phyloP scores from a whole-genome alignment of 2,329 filamentous ascomycete genomes.

The Diaporthe ilicicola region DNA sequence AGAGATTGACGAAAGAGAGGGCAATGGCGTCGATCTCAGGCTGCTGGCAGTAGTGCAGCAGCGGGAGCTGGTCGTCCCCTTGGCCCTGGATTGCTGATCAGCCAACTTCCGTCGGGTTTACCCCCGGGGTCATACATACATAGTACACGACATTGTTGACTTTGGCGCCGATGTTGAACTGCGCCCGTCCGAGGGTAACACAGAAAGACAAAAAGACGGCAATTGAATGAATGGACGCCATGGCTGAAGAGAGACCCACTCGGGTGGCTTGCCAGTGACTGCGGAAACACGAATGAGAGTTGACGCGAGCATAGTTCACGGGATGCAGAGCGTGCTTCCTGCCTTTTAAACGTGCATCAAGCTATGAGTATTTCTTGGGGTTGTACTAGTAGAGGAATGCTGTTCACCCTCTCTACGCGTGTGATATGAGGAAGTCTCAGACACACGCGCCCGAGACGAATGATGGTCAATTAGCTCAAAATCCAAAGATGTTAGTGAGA shows the following conservation, averaged over 20 bases:
- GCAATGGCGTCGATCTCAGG: constrained; percentile 52
- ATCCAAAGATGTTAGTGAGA: neutral
- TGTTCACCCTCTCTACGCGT: neutral
- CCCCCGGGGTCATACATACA: constrained; percentile 40
- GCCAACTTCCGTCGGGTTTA: neutral
- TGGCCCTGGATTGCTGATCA: constrained; percentile 44
- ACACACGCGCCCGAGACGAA: neutral
- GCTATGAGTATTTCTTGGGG: neutral
- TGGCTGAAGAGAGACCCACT: constrained; percentile 18
- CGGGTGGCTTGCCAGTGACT: constrained; percentile 22
- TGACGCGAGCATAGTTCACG: neutral
- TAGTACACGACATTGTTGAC: constrained; percentile 54
- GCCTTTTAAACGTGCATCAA: neutral
- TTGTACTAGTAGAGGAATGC: neutral
- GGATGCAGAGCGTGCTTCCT: neutral
- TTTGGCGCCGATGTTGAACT: constrained; percentile 44
- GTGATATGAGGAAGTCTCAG: constrained; percentile 11
- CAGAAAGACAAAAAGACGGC: neutral
- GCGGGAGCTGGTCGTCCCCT: constrained; percentile 47
- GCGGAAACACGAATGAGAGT: constrained; percentile 3
- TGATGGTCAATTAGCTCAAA: neutral
- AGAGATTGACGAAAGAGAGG: constrained; percentile 51
- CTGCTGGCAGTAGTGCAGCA: constrained; percentile 49
- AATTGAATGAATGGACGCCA: constrained; percentile 18
- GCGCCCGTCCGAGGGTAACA: neutral